Evolutionary conservation across 1,284 basidiomycete genomes (phyloP).

Genomic region (Exobasidium rhododendri): DNA sequence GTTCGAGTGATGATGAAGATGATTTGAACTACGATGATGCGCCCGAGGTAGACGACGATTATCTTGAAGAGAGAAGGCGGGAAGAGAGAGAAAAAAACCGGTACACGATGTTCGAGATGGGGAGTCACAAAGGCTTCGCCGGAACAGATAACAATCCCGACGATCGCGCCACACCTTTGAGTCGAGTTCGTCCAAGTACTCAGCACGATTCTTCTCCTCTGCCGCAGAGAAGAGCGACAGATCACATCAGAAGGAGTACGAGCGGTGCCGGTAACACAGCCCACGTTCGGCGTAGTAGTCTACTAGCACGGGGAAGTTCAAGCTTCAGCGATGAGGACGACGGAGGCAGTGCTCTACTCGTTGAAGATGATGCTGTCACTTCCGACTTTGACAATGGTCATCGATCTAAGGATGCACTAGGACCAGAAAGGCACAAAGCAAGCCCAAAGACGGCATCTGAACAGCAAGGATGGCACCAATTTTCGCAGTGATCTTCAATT

Average conservation of each 20-base stretch:
- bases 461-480: conserved; percentile 8
- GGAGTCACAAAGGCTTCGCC: background rate
- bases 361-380: background rate
- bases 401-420: background rate
- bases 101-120: background rate
- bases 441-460: background rate
- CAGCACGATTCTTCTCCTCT: background rate
- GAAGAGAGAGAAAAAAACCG: background rate
- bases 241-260: background rate
- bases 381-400: background rate
- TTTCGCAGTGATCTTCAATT: no score
- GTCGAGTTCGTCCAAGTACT: background rate
- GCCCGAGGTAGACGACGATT: conserved; percentile 14
- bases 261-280: background rate
- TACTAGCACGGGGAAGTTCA: conserved; percentile 2
- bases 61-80: background rate
- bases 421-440: conserved; percentile 6
- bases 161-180: background rate
- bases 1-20: conserved; percentile 5
- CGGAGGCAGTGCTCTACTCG: background rate
- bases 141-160: background rate
- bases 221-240: conserved; percentile 3
- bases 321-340: background rate
- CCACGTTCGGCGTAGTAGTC: conserved; percentile 3
- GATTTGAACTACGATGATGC: conserved; percentile 9